Conservation (phyloP, 2,329 filamentous ascomycete genomes). For the Xylariaceae sp. region DNA sequence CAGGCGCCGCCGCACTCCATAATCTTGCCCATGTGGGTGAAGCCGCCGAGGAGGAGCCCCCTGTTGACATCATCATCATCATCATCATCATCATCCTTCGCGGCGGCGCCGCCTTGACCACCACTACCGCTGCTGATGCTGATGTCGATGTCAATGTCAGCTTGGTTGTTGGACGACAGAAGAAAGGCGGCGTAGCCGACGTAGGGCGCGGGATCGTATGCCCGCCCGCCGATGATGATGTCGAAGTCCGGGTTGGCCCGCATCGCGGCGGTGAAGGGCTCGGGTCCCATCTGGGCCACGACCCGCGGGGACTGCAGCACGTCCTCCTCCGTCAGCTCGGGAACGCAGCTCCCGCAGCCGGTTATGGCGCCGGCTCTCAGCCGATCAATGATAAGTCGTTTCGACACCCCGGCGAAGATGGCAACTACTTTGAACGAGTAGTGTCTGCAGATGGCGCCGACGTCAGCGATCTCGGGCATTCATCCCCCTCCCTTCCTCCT, state of each 20-base stretch:
- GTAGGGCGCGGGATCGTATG: constrained; percentile 34
- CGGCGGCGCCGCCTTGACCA: no score
- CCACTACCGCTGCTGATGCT: no score
- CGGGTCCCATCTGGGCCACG: constrained; percentile 36
- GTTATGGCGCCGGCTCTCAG: constrained; percentile 14
- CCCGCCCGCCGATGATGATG: constrained; percentile 39
- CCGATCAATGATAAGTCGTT: constrained; percentile 10
- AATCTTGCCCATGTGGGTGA: constrained; percentile 48
- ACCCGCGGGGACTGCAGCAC: constrained; percentile 29
- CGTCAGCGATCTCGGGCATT: no score
- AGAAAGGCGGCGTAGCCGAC: constrained; percentile 30
- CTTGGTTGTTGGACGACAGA: no score
- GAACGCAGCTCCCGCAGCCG: constrained; percentile 34
- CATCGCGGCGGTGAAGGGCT: constrained; percentile 31
- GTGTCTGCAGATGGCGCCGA: constrained; percentile 1
- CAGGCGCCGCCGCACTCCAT: constrained; percentile 45
- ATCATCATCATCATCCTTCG: constrained; percentile 1
- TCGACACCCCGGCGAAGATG: constrained; percentile 32
- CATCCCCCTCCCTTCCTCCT: no score
- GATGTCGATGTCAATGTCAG: constrained; percentile 9
- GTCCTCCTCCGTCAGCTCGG: constrained; percentile 28
- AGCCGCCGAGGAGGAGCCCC: constrained; percentile 24
- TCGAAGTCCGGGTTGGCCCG: constrained; percentile 24
- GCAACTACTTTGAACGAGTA: constrained; percentile 28
- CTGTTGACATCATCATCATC: constrained; percentile 5